Percentiles rank a stretch among this genome's conserved stretches.
Conservation (phyloP, 1,139 yeast species). For the Kazachstania sp. region DNA sequence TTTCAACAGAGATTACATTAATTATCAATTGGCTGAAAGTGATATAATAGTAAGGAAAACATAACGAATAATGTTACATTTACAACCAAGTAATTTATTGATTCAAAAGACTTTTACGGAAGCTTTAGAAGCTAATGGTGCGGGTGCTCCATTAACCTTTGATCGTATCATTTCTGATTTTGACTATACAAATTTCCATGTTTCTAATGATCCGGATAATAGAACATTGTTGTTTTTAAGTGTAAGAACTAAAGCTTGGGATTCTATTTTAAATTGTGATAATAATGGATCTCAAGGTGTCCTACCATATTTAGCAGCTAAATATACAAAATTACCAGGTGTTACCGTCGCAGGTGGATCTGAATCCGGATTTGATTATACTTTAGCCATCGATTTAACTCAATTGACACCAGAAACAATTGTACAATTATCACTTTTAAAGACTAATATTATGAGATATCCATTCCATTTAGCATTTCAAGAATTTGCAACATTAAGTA, state of each 20-base stretch:
- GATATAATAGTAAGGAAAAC: no score
- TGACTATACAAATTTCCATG: constrained; percentile 89
- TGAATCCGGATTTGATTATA: constrained; percentile 78
- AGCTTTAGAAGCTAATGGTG: constrained; percentile 31
- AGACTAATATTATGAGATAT: constrained; percentile 83
- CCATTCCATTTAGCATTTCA: constrained; percentile 83
- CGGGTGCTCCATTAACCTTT: constrained; percentile 46
- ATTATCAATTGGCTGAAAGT: no score
- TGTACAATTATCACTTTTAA: constrained; percentile 60
- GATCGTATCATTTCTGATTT: constrained; percentile 91
- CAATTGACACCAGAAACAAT: constrained; percentile 38
- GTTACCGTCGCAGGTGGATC: constrained; percentile 28
- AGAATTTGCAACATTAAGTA: constrained; percentile 64
- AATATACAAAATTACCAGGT: constrained; percentile 17
- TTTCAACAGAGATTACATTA: no score
- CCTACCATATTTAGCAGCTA: constrained; percentile 17
- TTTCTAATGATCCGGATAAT: constrained; percentile 53
- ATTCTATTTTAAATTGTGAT: constrained; percentile 18
- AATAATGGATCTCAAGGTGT: constrained; percentile 14
- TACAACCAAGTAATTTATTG: constrained; percentile 40
- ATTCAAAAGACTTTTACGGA: constrained; percentile 39
- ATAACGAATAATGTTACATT: constrained; percentile 42
- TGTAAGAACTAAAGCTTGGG: constrained; percentile 43
- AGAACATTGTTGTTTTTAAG: constrained; percentile 21
- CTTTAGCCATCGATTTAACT: constrained; percentile 57